A percentile compares a stretch with the other conserved stretches of the same genome.
Conservation (phyloP, 2,329 filamentous ascomycete genomes). For the Sclerotinia subarctica region DNA sequence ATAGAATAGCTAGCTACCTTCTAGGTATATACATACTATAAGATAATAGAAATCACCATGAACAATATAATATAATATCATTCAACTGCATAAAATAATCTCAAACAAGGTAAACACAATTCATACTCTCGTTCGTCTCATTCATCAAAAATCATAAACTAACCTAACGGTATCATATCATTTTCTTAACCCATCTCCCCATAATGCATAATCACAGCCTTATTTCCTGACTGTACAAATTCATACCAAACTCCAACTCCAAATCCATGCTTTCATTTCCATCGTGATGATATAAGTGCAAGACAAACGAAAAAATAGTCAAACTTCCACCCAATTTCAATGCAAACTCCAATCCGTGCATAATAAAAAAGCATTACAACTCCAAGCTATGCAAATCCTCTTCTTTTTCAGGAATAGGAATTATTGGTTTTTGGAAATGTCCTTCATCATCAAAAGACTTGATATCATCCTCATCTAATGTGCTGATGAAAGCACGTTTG, state of each 20-base stretch:
- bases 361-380: not conserved
- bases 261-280: not conserved
- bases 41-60: not conserved
- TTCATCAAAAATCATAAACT: not conserved
- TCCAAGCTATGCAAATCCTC: slow-evolving; percentile 4
- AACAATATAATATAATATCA: not conserved
- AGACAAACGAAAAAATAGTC: not conserved
- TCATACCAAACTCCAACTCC: not conserved
- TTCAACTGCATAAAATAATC: not conserved
- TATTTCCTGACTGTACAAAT: not conserved
- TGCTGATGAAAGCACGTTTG: slow-evolving; percentile 74
- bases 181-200: not conserved
- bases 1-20: no score
- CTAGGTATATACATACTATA: no score
- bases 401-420: not conserved
- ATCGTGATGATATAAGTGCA: slow-evolving; percentile 3
- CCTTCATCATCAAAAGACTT: slow-evolving; percentile 31
- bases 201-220: not conserved
- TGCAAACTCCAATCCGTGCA: slow-evolving; percentile 21
- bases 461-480: slow-evolving; percentile 63
- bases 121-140: not conserved
- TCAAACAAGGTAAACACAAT: not conserved
- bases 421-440: not conserved
- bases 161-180: not conserved
- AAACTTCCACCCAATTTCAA: not conserved